These are phyloP conservation scores for Euphrasia confusa DNA, from an alignment of 257 asterid genomes.

Conservation along the genomic window DNA sequence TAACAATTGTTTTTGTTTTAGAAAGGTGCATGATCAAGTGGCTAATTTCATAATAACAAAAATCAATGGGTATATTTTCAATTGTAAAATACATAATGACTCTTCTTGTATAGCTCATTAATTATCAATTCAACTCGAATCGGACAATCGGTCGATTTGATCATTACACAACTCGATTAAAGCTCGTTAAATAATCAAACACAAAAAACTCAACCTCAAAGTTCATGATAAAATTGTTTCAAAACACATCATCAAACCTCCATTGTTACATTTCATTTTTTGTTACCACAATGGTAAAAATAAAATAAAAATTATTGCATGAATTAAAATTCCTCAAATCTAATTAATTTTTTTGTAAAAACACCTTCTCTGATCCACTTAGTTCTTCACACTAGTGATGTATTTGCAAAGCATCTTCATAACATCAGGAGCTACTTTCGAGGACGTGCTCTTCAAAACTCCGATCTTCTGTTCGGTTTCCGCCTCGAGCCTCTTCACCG, in stretches of 20 bases:
- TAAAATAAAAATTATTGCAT: neutral
- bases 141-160: no score
- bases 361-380: constrained; percentile 16
- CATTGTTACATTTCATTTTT: neutral
- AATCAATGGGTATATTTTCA: no score
- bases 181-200: no score
- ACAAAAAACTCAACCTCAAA: no score
- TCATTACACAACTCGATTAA: no score
- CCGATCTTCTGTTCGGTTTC: constrained; percentile 58
- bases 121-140: no score
- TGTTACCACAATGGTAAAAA: neutral
- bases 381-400: constrained; percentile 32
- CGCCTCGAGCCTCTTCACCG: constrained; percentile 57
- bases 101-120: no score
- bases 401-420: constrained; percentile 53
- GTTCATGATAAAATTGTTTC: neutral
- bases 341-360: neutral
- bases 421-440: constrained; percentile 49
- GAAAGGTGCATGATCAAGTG: no score
- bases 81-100: no score
- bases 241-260: neutral
- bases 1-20: no score
- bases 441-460: constrained; percentile 31
- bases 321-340: neutral
- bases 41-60: no score